Percentiles rank a stretch among this genome's conserved stretches.
Evolutionary conservation across 805 yeast species (phyloP).

Genomic region (Lipomyces mesembrius): DNA sequence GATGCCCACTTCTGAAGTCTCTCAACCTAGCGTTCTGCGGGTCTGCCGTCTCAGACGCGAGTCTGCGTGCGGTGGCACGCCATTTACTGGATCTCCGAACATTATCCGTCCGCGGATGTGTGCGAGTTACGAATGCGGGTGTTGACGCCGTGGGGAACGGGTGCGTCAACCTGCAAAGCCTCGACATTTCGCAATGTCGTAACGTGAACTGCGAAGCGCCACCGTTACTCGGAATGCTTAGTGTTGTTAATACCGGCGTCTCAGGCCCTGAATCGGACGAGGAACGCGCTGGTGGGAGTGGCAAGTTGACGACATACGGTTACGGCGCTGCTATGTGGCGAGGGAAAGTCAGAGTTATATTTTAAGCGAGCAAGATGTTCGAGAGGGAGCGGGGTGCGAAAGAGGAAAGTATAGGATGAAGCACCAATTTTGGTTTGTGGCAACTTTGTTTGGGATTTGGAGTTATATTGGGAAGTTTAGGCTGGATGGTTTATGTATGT

Average conservation of each 20-base stretch:
- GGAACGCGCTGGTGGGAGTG: slow-evolving; percentile 24
- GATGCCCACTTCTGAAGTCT: slow-evolving; percentile 60
- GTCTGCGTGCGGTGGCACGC: slow-evolving; percentile 62
- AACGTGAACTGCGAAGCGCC: slow-evolving; percentile 47
- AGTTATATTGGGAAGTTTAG: neutral
- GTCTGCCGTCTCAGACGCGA: slow-evolving; percentile 75
- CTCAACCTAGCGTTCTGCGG: slow-evolving; percentile 77
- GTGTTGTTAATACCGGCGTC: neutral
- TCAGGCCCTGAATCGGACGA: neutral
- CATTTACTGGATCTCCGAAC: slow-evolving; percentile 56
- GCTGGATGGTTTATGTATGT: neutral
- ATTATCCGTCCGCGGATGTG: slow-evolving; percentile 67
- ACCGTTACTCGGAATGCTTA: slow-evolving; percentile 14
- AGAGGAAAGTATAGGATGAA: too few relatives aligned
- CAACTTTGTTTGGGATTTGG: neutral
- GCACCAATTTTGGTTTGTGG: neutral
- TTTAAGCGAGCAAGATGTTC: neutral
- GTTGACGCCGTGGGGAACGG: slow-evolving; percentile 68
- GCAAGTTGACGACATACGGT: slow-evolving; percentile 23
- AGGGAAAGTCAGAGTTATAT: slow-evolving; percentile 14
- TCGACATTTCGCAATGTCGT: slow-evolving; percentile 74
- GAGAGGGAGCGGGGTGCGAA: neutral
- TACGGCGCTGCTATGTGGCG: slow-evolving; percentile 22
- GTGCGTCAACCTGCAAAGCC: slow-evolving; percentile 54
- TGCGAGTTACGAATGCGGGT: slow-evolving; percentile 77